Evolutionary conservation across 2,329 filamentous ascomycete genomes (phyloP), one percentile per base, ranked within the genome.

Genomic region (Botrytis tulipae): DNA sequence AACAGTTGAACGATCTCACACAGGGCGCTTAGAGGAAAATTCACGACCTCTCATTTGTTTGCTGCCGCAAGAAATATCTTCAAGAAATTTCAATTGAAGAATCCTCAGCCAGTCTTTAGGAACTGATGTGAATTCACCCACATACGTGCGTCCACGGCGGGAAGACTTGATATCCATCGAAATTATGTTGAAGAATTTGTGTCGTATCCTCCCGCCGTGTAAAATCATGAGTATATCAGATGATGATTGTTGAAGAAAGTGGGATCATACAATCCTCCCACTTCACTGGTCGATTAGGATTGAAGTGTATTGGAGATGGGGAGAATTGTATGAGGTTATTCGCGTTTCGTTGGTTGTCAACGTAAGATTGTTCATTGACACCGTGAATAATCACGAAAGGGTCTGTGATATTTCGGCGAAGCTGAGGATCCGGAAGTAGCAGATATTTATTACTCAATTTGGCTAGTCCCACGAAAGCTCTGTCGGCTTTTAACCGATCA

Each of bases 251-350:
- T 44, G 35, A 54, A 54, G 32, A 51, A 51, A 29, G 22, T 54
- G 37, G 18, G 16, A 54, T 54, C n/a, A 22, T 29, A 54, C 10
- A 42, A 32, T 68, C 22, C 16, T 42, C 32, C 4, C 35, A 42
- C 14, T 68, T n/a, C 5, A 25, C 35, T 22, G 25, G 18, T 29
- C 4, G 5, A 42, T 57, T 12, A 42, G 2, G 18, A 54, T 22
- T 29, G 35, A 16, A 42, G n/a, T 42, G 14, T 44, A 18, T 9
- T 16, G n/a, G 48, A 32, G 48, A 69, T n/a, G 18, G 12, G 57
- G 20, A 35, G 42, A 16, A 68, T 42, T 32, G 42, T 29, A 57
- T 57, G 66, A 68, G 48, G 66, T 32, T 68, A 68, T 68, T 68
- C 48, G n/a, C 35, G 37, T 57, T 57, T 44, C 35, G 66, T 57